Base-by-base conservation (phyloP, 306 rosid genomes). In the Datisca glomerata region DNA sequence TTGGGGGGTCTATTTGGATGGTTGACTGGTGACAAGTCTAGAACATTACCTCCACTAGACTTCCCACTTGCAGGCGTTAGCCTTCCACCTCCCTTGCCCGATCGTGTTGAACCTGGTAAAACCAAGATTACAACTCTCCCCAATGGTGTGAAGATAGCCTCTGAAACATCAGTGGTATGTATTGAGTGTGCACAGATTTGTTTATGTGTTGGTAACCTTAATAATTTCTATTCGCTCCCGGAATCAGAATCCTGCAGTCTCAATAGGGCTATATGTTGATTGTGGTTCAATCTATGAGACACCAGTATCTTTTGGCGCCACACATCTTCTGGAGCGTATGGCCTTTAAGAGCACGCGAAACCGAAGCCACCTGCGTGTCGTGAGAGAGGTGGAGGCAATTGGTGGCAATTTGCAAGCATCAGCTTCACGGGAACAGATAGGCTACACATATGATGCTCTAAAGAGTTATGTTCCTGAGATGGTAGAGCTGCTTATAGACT, bases 371-470 rank as follows among this genome's bases (percentile, higher is more conserved):
- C 65, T 87, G 47, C 93, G 94, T 16, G 64, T 83, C 33, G 93
- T 89, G 36, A 73, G 94, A 4, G 97, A 79, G 68, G 79, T 76
- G 24, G 94, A 89, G 86, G 97, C 94, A 13, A 74, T 89, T 63
- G 93, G 97, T 60, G 94, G 97, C 40, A 72, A 51, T 50, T 79
- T 83, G 55, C 89, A 74, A 28, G 94, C 93, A 14, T 89, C 89
- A 1, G 85, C 93, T 65, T 78, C 89, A 48, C 65, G 85, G 54
- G 97, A 89, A 66, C 97, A 76, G 78, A 89, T 89, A 93, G 73
- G 85, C 63, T 89, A 89, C 64, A 74, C 94, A 21, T 76, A 66
- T 67, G 85, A 73, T 74, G 82, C 91, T 55, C 64, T 89, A 62
- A 89, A 83, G 75, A 76, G 93, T 1, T 56, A 83, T 70, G 71